Percentiles rank a stretch among this genome's conserved stretches.
These are phyloP conservation scores for Solanum hybrid DNA, from an alignment of 305 asterid genomes.

Conservation along the genomic window DNA sequence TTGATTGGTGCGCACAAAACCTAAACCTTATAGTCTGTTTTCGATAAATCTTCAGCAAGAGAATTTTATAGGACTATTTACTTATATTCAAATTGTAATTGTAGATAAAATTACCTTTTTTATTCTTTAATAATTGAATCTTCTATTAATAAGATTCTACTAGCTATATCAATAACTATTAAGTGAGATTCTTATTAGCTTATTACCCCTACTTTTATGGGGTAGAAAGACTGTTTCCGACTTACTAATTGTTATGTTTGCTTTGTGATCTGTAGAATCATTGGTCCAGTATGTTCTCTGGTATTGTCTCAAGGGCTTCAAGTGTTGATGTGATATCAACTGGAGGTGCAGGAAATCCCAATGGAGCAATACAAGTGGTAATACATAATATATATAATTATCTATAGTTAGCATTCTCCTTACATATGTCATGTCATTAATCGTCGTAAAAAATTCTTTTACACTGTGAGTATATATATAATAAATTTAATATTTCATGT, in stretches of 20 bases:
- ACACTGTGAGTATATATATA: background rate
- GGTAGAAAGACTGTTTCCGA: background rate
- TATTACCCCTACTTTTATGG: background rate
- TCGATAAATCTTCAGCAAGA: background rate
- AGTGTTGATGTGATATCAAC: constrained; percentile 9
- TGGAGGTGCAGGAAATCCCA: constrained; percentile 6
- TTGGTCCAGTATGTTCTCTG: constrained; percentile 12
- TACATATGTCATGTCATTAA: background rate
- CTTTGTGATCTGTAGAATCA: constrained; percentile 6
- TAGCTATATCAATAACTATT: too few species aligned
- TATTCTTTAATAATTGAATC: background rate
- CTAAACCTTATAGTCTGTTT: background rate
- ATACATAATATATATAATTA: background rate
- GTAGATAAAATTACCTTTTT: background rate
- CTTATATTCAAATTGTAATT: background rate
- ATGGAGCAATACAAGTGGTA: constrained; percentile 22
- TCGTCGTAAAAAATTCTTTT: background rate
- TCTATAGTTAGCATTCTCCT: background rate
- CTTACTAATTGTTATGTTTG: background rate
- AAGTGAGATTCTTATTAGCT: background rate
- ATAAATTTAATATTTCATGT: background rate
- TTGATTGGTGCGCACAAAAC: background rate
- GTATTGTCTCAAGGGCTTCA: constrained; percentile 15
- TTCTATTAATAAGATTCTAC: background rate
- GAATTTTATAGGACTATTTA: background rate